Conservation (phyloP, 1,139 yeast genomes). For the Candida freyschussii region DNA sequence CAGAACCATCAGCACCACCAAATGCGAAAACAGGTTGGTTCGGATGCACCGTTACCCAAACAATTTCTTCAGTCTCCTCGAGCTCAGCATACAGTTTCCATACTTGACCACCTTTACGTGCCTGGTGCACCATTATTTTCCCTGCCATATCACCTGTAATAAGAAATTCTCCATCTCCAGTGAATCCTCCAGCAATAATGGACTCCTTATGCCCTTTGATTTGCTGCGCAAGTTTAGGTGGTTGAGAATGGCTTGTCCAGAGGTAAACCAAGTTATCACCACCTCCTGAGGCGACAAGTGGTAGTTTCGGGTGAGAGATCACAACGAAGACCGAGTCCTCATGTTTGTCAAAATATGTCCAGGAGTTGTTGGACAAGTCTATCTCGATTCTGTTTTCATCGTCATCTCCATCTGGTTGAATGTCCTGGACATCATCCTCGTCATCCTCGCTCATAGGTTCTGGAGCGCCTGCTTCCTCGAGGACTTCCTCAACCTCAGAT, state of each 20-base stretch:
- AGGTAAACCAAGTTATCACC: slow-evolving; percentile 83
- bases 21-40: slow-evolving; percentile 78
- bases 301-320: slow-evolving; percentile 74
- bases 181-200: slow-evolving; percentile 78
- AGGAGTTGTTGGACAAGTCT: slow-evolving; percentile 85
- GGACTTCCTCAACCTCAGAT: slow-evolving; percentile 27
- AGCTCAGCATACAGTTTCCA: slow-evolving; percentile 71
- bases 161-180: slow-evolving; percentile 72
- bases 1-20: slow-evolving; percentile 90
- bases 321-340: slow-evolving; percentile 78
- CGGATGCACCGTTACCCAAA: slow-evolving; percentile 81
- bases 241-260: slow-evolving; percentile 88
- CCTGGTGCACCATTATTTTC: slow-evolving; percentile 65
- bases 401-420: slow-evolving; percentile 29
- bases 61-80: slow-evolving; percentile 82
- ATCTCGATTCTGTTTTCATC: slow-evolving; percentile 44
- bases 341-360: slow-evolving; percentile 85
- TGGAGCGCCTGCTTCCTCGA: slow-evolving; percentile 20
- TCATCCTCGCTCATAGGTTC: slow-evolving; percentile 32
- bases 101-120: slow-evolving; percentile 69
- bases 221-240: slow-evolving; percentile 74
- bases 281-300: slow-evolving; percentile 84
- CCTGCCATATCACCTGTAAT: slow-evolving; percentile 97
- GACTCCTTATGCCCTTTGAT: slow-evolving; percentile 81
- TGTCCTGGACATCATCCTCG: slow-evolving; percentile 31